phyloP scores from a whole-genome alignment of 2,329 filamentous ascomycete genomes.

The Diaporthe destruens region DNA sequence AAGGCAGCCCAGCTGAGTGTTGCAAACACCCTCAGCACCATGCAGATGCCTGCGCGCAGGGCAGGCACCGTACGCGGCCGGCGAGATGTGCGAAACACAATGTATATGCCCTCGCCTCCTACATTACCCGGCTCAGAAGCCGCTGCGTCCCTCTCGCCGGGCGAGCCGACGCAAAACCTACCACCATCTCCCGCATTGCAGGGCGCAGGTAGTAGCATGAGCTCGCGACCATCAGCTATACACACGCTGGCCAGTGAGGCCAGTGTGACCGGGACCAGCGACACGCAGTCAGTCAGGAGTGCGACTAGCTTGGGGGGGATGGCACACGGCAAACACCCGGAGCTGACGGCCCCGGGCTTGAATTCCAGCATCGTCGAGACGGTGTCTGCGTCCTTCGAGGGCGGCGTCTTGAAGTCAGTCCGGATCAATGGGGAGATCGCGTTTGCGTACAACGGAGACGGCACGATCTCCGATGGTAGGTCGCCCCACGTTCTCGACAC shows the following conservation, averaged over 20 bases:
- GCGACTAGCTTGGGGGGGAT: constrained; percentile 81
- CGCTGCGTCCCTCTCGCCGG: constrained; percentile 42
- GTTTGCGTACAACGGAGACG: constrained; percentile 78
- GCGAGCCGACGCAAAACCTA: constrained; percentile 44
- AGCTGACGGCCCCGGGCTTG: constrained; percentile 82
- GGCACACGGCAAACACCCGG: constrained; percentile 81
- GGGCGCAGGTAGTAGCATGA: constrained; percentile 47
- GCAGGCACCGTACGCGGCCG: constrained; percentile 86
- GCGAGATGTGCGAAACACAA: constrained; percentile 90
- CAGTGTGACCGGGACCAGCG: constrained; percentile 72
- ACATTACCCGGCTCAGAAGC: constrained; percentile 16
- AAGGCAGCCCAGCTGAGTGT: constrained; percentile 81
- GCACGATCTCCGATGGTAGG: constrained; percentile 64
- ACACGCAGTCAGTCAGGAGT: constrained; percentile 92
- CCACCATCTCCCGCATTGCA: constrained; percentile 55
- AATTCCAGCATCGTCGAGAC: constrained; percentile 93
- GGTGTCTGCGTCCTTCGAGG: constrained; percentile 86
- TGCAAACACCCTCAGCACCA: constrained; percentile 76
- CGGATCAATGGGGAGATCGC: constrained; percentile 91
- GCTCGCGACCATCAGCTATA: constrained; percentile 61
- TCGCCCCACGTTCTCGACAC: constrained; percentile 52
- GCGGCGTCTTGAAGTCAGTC: constrained; percentile 76
- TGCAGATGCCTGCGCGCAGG: constrained; percentile 75
- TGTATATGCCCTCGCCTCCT: constrained; percentile 74
- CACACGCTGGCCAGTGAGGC: constrained; percentile 73